Percentiles rank a stretch among this genome's conserved stretches.
Evolutionary conservation across 2,329 filamentous ascomycete species (phyloP).

Genomic region (Penicillium sp.): DNA sequence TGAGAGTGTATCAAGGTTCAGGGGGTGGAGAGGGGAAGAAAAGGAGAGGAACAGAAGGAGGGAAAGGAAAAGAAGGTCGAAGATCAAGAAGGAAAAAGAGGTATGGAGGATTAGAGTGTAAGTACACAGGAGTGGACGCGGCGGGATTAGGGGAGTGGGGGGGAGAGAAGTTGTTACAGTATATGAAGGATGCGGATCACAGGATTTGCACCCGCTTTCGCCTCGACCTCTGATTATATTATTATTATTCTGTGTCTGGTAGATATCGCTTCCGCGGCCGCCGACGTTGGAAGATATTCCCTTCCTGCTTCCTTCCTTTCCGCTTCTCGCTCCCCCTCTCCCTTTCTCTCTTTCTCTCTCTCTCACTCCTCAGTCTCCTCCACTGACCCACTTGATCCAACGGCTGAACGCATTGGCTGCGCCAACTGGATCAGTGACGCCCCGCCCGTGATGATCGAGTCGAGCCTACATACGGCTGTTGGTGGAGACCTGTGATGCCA

Average conservation of each 20-base stretch:
- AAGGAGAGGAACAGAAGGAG: constrained; percentile 2
- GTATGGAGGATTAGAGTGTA: too few species aligned
- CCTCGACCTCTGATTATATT: too few species aligned
- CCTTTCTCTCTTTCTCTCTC: not conserved
- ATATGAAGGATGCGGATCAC: constrained; percentile 4
- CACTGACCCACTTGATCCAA: constrained; percentile 26
- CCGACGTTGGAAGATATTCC: too few species aligned
- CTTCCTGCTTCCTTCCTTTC: not conserved
- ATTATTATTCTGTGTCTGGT: too few species aligned
- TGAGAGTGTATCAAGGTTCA: not conserved
- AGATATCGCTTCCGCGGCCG: too few species aligned
- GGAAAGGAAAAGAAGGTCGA: constrained; percentile 7
- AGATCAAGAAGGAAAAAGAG: constrained; percentile 6
- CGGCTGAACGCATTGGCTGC: constrained; percentile 22
- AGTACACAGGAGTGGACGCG: too few species aligned
- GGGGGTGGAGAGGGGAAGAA: constrained; percentile 6
- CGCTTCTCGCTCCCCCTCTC: not conserved
- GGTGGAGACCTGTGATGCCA: too few species aligned
- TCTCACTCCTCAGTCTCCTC: constrained; percentile 1
- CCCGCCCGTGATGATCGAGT: constrained; percentile 25
- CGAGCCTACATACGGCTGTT: constrained; percentile 22
- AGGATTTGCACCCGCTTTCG: not conserved
- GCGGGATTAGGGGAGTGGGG: constrained; percentile 5
- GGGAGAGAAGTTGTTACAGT: constrained; percentile 9
- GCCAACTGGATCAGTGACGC: constrained; percentile 24